phyloP scores from a whole-genome alignment of 306 rosid genomes.

The Inga laurina region DNA sequence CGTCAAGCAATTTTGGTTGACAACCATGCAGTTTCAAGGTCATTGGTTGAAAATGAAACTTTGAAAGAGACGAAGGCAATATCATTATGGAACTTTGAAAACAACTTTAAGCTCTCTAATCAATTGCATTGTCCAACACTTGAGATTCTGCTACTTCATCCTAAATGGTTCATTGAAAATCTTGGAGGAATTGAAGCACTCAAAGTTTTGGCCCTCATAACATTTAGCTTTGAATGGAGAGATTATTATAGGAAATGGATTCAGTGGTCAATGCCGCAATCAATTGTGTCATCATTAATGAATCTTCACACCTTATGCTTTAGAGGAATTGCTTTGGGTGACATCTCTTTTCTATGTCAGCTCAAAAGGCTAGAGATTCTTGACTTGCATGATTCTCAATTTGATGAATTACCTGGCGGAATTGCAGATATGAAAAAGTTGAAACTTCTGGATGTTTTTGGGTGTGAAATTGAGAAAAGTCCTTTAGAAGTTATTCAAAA shows the following conservation, averaged over 20 bases:
- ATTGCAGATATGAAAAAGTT: not conserved
- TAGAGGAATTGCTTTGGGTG: not conserved
- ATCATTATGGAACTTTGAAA: not conserved
- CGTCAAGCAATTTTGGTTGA: not conserved
- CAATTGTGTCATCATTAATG: not conserved
- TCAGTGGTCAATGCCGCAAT: not conserved
- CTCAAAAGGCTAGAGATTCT: not conserved
- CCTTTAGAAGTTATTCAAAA: not conserved
- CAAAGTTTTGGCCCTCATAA: not conserved
- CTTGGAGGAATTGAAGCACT: not conserved
- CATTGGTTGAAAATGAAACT: not conserved
- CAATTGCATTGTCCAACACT: not conserved
- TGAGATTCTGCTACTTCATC: not conserved
- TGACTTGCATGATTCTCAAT: not conserved
- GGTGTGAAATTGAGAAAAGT: not conserved
- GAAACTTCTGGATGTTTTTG: not conserved
- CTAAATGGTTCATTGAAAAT: rapidly evolving
- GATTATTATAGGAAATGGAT: no score
- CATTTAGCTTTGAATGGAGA: no score
- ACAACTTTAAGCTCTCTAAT: not conserved
- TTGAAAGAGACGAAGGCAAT: not conserved
- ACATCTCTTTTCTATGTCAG: not conserved
- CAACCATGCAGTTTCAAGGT: not conserved
- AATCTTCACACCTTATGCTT: not conserved
- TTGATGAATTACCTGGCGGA: not conserved